These are phyloP conservation scores for Poronia punctata DNA, from an alignment of 495 filamentous ascomycete species.

Conservation along the genomic window DNA sequence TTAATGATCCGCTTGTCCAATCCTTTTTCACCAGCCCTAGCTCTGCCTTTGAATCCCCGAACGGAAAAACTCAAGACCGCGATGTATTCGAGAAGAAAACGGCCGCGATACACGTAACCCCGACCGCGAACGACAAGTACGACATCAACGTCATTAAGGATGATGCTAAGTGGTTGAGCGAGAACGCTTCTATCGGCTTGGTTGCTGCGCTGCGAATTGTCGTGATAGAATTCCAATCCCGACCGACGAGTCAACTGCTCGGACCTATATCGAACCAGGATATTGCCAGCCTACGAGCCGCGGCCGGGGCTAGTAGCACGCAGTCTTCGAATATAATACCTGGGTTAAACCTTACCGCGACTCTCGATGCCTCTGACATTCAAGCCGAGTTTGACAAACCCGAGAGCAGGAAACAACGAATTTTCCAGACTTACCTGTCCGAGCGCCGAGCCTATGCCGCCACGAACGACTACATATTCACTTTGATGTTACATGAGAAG, in stretches of 20 bases:
- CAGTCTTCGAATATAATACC: conserved; percentile 42
- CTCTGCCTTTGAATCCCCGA: conserved; percentile 52
- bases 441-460: conserved; percentile 56
- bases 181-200: conserved; percentile 69
- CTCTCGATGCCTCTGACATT: conserved; percentile 41
- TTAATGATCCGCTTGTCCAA: conserved; percentile 59
- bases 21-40: conserved; percentile 57
- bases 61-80: conserved; percentile 27
- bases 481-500: conserved; percentile 35
- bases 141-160: conserved; percentile 76
- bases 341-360: conserved; percentile 32
- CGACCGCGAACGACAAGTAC: conserved; percentile 58
- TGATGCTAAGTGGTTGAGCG: conserved; percentile 79
- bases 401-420: conserved; percentile 50
- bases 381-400: conserved; percentile 50
- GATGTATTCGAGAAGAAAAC: conserved; percentile 78
- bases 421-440: conserved; percentile 61
- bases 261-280: conserved; percentile 62
- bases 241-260: conserved; percentile 57
- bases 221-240: conserved; percentile 75
- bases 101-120: conserved; percentile 80
- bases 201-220: conserved; percentile 73
- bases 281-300: conserved; percentile 57
- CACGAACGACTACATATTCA: conserved; percentile 35
- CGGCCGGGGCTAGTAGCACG: conserved; percentile 50